Conservation (phyloP, 345 rosid species). For the Hibiscus mutabilis region DNA sequence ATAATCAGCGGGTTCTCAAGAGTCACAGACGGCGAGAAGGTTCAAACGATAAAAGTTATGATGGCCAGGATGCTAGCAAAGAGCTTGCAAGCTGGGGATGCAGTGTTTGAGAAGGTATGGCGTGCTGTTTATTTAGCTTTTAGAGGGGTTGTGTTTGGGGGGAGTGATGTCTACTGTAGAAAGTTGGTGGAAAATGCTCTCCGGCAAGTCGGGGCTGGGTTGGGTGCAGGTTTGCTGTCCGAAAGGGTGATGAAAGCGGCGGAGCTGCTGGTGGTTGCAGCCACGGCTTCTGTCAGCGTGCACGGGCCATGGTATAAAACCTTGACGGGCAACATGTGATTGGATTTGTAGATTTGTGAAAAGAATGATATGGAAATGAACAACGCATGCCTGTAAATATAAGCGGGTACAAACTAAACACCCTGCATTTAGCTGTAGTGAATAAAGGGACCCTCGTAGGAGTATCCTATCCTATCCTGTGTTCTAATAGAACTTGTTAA, state of each 20-base stretch:
- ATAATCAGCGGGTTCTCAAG: constrained; percentile 32
- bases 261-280: constrained; percentile 49
- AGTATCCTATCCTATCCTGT: too few relatives aligned
- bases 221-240: constrained; percentile 16
- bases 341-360: too few relatives aligned
- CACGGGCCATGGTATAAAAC: constrained; percentile 59
- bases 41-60: constrained; percentile 39
- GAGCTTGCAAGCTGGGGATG: constrained; percentile 71
- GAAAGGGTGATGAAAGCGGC: constrained; percentile 56
- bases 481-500: too few relatives aligned
- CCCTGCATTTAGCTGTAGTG: too few relatives aligned
- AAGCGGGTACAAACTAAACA: too few relatives aligned
- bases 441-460: too few relatives aligned
- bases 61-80: constrained; percentile 61
- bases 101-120: constrained; percentile 66
- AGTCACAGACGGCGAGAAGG: constrained; percentile 18
- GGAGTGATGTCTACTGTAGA: constrained; percentile 38
- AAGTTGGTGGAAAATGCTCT: constrained; percentile 52
- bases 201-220: constrained; percentile 51
- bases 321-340: neutral
- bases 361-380: too few relatives aligned
- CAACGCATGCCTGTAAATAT: too few relatives aligned
- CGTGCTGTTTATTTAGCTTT: constrained; percentile 51
- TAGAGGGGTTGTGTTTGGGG: constrained; percentile 61
- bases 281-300: constrained; percentile 48